Evolutionary conservation across 78 protist genomes (phyloP).

Genomic region (Dictyostelium firmibasis): DNA sequence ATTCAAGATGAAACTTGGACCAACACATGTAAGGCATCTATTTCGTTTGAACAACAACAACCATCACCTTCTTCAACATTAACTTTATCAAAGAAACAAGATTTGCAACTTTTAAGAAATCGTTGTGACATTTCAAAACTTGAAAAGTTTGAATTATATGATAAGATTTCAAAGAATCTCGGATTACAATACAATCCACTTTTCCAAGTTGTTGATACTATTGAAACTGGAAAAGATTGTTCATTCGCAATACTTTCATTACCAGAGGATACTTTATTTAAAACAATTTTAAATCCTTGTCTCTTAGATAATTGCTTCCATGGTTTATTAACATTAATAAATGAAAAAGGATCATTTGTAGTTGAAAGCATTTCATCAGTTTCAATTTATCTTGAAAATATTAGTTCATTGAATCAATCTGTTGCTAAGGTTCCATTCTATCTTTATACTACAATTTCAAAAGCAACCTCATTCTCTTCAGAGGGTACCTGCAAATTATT

Average conservation of each 20-base stretch:
- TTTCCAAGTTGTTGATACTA: slow-evolving; percentile 24
- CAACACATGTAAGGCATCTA: neutral
- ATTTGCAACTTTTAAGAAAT: neutral
- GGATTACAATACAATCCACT: slow-evolving; percentile 34
- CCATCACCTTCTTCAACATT: neutral
- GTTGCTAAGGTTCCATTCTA: neutral
- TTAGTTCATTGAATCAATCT: neutral
- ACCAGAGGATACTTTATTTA: neutral
- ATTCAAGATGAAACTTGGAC: slow-evolving; percentile 17
- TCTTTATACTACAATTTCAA: neutral
- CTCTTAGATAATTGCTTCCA: slow-evolving; percentile 48
- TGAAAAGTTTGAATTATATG: slow-evolving; percentile 20
- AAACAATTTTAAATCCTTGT: slow-evolving; percentile 1
- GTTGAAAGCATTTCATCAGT: neutral
- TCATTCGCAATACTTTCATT: slow-evolving; percentile 4
- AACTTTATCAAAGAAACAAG: neutral
- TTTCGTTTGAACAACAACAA: neutral
- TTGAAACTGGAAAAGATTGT: neutral
- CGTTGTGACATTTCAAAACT: neutral
- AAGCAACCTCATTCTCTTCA: neutral
- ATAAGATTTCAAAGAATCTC: slow-evolving; percentile 10
- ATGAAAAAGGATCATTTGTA: slow-evolving; percentile 18
- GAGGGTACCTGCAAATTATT: neutral
- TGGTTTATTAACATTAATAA: slow-evolving; percentile 11
- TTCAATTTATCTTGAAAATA: neutral